A percentile compares a stretch with the other conserved stretches of the same genome.
Evolutionary conservation across 306 rosid genomes (phyloP).

Genomic region (Quercus wislizeni): DNA sequence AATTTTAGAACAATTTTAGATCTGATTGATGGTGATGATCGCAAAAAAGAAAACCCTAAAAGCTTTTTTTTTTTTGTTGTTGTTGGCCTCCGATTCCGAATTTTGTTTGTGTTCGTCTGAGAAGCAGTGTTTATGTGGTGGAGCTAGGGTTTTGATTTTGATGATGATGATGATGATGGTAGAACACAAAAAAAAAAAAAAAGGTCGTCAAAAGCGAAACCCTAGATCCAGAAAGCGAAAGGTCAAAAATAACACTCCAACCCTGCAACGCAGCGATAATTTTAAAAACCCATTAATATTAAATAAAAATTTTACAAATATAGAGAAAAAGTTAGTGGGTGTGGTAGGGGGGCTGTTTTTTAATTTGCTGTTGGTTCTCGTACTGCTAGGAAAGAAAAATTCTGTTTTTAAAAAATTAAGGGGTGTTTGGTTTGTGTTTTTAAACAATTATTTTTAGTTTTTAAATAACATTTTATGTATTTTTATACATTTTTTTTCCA

Average conservation of each 20-base stretch:
- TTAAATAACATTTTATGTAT: too few relatives aligned
- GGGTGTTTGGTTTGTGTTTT: too few relatives aligned
- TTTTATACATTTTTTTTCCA: too few relatives aligned
- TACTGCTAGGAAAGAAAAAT: not conserved
- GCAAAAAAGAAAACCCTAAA: conserved; percentile 26
- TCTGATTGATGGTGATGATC: conserved; percentile 55
- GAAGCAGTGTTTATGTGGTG: conserved; percentile 5
- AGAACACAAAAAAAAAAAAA: conserved; percentile 29
- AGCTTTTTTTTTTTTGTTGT: not conserved
- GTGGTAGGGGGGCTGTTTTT: not conserved
- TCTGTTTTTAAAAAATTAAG: too few relatives aligned
- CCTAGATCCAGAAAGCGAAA: conserved; percentile 98
- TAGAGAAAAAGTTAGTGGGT: not conserved
- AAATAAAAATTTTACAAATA: not conserved
- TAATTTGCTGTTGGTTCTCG: not conserved
- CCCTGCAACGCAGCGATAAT: conserved; percentile 18
- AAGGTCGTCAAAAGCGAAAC: conserved; percentile 59
- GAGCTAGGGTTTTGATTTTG: conserved; percentile 56
- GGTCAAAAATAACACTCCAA: conserved; percentile 61
- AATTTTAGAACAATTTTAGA: conserved; percentile 51
- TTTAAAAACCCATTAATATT: not conserved
- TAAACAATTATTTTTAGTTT: too few relatives aligned
- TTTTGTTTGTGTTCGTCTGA: not conserved
- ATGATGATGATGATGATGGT: conserved; percentile 11
- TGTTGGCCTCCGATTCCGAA: conserved; percentile 17